Conservation (phyloP, 2,329 filamentous ascomycete species). For the Fusarium falciforme region DNA sequence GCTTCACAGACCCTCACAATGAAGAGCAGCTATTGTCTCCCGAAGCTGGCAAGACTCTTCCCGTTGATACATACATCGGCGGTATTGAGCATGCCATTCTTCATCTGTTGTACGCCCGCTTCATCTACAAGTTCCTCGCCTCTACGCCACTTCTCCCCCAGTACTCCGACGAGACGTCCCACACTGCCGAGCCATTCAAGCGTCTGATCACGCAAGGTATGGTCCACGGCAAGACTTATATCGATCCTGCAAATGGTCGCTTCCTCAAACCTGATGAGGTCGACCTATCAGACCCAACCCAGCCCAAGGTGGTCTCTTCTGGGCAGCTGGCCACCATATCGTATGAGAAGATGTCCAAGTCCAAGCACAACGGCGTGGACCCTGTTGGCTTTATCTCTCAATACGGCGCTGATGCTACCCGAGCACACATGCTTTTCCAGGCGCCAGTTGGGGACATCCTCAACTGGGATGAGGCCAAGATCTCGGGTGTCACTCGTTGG, state of each 20-base stretch:
- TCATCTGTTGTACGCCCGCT: conserved; percentile 88
- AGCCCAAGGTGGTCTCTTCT: conserved; percentile 72
- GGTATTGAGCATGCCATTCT: conserved; percentile 92
- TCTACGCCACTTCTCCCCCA: conserved; percentile 62
- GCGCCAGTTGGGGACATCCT: conserved; percentile 86
- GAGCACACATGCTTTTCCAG: conserved; percentile 90
- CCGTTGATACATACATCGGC: conserved; percentile 89
- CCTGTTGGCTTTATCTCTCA: conserved; percentile 77
- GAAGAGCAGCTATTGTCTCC: conserved; percentile 69
- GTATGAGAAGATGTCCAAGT: conserved; percentile 96
- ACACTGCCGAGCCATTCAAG: conserved; percentile 79
- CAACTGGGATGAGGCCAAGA: conserved; percentile 88
- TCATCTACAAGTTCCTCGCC: conserved; percentile 88
- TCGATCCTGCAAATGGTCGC: conserved; percentile 77
- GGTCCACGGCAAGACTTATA: conserved; percentile 89
- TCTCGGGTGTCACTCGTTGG: conserved; percentile 85
- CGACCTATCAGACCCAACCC: conserved; percentile 66
- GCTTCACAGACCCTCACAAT: conserved; percentile 80
- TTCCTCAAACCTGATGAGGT: conserved; percentile 84
- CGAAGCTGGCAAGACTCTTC: conserved; percentile 69
- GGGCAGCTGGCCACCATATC: conserved; percentile 69
- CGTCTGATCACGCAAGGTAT: conserved; percentile 90
- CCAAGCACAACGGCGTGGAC: conserved; percentile 92
- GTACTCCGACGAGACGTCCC: conserved; percentile 45
- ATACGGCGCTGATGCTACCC: conserved; percentile 85